Percentiles rank a stretch among this genome's conserved stretches.
phyloP scores from a whole-genome alignment of 1,284 basidiomycete genomes.

The Termitomyces sp. region DNA sequence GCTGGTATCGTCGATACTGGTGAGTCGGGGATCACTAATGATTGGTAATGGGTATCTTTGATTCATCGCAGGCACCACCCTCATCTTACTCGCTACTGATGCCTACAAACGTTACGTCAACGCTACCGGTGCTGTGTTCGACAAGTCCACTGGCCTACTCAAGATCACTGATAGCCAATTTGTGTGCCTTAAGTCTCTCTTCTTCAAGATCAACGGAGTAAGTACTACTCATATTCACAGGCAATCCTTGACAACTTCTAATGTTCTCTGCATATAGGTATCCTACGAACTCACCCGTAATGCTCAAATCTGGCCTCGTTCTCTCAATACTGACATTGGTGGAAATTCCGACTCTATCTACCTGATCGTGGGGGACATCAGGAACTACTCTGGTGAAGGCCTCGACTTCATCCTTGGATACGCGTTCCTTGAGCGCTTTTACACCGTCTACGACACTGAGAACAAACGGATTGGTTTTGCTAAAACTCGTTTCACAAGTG shows the following conservation, averaged over 20 bases:
- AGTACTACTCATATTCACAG: neutral
- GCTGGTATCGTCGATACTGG: slow-evolving; percentile 63
- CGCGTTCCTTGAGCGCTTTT: slow-evolving; percentile 61
- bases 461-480: slow-evolving; percentile 53
- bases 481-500: slow-evolving; percentile 44
- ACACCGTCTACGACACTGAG: slow-evolving; percentile 57
- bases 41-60: neutral
- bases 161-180: neutral
- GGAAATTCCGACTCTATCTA: slow-evolving; percentile 42
- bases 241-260: neutral
- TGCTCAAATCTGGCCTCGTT: slow-evolving; percentile 56
- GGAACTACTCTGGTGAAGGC: slow-evolving; percentile 34
- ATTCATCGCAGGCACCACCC: neutral
- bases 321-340: slow-evolving; percentile 46
- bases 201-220: slow-evolving; percentile 2
- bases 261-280: slow-evolving; percentile 22
- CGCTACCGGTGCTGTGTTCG: neutral
- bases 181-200: neutral
- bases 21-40: neutral
- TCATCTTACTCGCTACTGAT: neutral
- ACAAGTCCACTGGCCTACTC: neutral
- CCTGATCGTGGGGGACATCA: slow-evolving; percentile 40
- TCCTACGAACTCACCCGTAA: slow-evolving; percentile 47
- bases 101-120: neutral
- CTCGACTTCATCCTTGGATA: slow-evolving; percentile 50